A percentile compares a stretch with the other conserved stretches of the same genome.
These are phyloP conservation scores for Tetragonia tetragonoides DNA, from an alignment of 148 eudicot genomes.

Conservation along the genomic window DNA sequence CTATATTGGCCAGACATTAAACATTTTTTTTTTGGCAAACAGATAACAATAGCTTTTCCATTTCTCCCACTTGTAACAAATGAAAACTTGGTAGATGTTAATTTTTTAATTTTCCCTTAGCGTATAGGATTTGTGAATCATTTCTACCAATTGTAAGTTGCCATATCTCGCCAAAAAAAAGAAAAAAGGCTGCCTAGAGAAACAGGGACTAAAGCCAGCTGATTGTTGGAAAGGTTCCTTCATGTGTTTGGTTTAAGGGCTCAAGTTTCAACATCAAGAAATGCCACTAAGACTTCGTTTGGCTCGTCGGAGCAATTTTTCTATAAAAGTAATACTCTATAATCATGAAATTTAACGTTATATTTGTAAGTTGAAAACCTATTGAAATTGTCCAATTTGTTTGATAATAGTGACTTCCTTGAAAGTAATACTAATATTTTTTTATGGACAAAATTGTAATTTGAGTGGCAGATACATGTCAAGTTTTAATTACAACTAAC, in stretches of 20 bases:
- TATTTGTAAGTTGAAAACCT: too few relatives aligned
- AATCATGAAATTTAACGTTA: too few relatives aligned
- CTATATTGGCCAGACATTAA: constrained; percentile 25
- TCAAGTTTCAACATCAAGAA: not conserved
- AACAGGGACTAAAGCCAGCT: constrained; percentile 1
- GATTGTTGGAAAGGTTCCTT: not conserved
- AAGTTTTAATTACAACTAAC: too few relatives aligned
- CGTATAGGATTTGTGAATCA: not conserved
- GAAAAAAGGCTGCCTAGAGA: constrained; percentile 5
- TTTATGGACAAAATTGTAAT: too few relatives aligned
- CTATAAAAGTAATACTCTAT: too few relatives aligned
- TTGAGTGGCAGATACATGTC: too few relatives aligned
- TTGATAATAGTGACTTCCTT: too few relatives aligned
- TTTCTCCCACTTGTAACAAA: constrained; percentile 22
- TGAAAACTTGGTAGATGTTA: not conserved
- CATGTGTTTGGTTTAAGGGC: not conserved
- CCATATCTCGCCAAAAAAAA: not conserved
- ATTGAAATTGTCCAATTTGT: too few relatives aligned
- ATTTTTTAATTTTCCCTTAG: not conserved
- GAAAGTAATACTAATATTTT: too few relatives aligned
- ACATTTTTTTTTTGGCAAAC: not conserved
- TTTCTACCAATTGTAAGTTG: constrained; percentile 11
- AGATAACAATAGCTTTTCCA: not conserved
- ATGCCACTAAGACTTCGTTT: too few relatives aligned
- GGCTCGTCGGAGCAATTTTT: too few relatives aligned